These are phyloP conservation scores for Anaeromyces robustus DNA, from an alignment of 192 early-diverging fungal species.

Conservation along the genomic window DNA sequence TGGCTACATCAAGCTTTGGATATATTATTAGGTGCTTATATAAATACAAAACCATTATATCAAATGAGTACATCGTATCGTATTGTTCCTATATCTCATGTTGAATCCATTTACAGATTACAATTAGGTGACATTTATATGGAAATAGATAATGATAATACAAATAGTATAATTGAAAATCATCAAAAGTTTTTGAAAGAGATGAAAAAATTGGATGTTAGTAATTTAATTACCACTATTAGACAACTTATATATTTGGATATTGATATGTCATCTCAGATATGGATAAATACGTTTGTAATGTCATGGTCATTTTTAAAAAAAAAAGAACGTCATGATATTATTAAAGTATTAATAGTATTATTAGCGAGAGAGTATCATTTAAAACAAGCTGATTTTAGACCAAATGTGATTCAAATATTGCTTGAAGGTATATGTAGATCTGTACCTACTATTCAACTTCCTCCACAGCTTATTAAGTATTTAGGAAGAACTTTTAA, in stretches of 20 bases:
- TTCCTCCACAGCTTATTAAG: constrained; percentile 87
- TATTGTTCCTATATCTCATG: background rate
- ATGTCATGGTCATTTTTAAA: constrained; percentile 60
- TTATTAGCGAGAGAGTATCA: constrained; percentile 89
- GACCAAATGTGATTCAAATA: constrained; percentile 92
- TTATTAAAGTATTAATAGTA: constrained; percentile 64
- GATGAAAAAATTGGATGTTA: constrained; percentile 25
- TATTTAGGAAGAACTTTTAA: constrained; percentile 83
- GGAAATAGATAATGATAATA: constrained; percentile 12
- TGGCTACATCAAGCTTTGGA: constrained; percentile 90
- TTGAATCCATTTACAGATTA: background rate
- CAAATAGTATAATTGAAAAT: constrained; percentile 16
- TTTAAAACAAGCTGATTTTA: constrained; percentile 48
- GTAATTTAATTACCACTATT: constrained; percentile 15
- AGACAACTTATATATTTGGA: constrained; percentile 24
- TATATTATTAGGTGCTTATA: constrained; percentile 49
- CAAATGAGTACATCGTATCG: background rate
- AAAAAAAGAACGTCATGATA: constrained; percentile 63
- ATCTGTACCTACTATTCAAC: constrained; percentile 49
- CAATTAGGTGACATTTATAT: constrained; percentile 8
- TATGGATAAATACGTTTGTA: constrained; percentile 81
- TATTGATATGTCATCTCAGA: constrained; percentile 37
- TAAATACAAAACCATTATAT: background rate
- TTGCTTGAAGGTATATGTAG: constrained; percentile 71
- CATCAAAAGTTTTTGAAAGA: constrained; percentile 48